phyloP scores from a whole-genome alignment of 2,329 filamentous ascomycete genomes.

The Neofusicoccum cordaticola region DNA sequence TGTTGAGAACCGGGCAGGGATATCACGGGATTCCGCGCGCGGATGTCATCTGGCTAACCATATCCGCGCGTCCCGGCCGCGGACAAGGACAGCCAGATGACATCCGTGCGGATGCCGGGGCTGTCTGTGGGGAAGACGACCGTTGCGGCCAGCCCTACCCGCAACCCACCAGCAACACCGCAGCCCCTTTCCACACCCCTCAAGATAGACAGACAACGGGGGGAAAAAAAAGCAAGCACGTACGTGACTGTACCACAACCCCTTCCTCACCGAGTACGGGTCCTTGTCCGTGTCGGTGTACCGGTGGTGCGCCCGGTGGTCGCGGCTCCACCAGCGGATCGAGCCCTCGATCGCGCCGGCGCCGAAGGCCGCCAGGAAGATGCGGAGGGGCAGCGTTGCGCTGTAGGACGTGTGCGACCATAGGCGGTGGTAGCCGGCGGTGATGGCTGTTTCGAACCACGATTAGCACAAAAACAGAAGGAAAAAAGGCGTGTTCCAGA shows the following conservation, averaged over 20 bases:
- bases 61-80: background rate
- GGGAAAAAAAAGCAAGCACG: background rate
- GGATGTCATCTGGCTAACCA: too few relatives aligned
- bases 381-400: conserved; percentile 69
- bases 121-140: too few relatives aligned
- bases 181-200: background rate
- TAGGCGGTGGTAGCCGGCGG: conserved; percentile 69
- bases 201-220: background rate
- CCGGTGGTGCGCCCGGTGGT: conserved; percentile 83
- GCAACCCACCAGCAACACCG: background rate
- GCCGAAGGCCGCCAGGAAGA: conserved; percentile 78
- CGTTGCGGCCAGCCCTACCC: background rate
- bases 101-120: background rate
- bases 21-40: background rate
- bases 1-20: conserved; percentile 42
- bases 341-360: conserved; percentile 83
- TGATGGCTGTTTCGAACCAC: conserved; percentile 23
- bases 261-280: conserved; percentile 87
- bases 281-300: conserved; percentile 93
- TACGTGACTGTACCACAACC: conserved; percentile 47
- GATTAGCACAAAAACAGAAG: background rate
- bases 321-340: conserved; percentile 84
- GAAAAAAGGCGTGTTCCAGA: too few relatives aligned
- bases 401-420: conserved; percentile 87
- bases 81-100: background rate